Base-by-base conservation (phyloP, 768 basidiomycete genomes). In the Russula ochroleuca region DNA sequence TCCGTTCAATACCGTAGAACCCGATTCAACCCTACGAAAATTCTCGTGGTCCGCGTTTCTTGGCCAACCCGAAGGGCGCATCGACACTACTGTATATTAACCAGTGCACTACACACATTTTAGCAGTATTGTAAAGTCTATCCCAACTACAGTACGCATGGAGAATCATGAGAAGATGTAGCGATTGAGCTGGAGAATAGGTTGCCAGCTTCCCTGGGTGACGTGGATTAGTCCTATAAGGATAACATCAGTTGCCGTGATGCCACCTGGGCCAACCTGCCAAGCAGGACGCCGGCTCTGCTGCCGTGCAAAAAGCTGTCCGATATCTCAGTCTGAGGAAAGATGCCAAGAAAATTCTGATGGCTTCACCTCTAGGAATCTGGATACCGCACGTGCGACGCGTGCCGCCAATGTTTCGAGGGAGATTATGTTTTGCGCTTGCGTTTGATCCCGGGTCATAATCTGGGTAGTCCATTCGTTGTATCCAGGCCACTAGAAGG, bases 201-300 rank as follows among this genome's bases (percentile, higher is more conserved):
- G 64, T 4, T 65, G 64, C 64, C 64, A 65, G 19, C 64, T 65
- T 10, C 64, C 64, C 33, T 61, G 64, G 1, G 64, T 61, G 53
- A 67, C 59, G 0, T 67, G 66, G 10, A 61, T 23, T 9, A 65
- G 31, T 14, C 66, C 66, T 19, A 67, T 48, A 1, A 67, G 38
- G 11, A 61, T 33, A 7, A 65, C 38, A n/a, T 65, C 35, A 33
- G 57, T 37, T 23, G n/a, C 59, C 21, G 31, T 57, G 47, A 67
- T 66, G 21, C 66, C 64, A 5, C 59, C 40, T 8, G 5, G 25
- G 7, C 63, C 65, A n/a, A 67, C 40, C 0, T 9, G 37, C 65
- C 62, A 65, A 35, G 17, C 17, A 3, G 17, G 57, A 25, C 41
- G 41, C 15, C 23, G 21, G 38, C 57, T 15, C 2, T 14, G 51